Conservation (phyloP, 768 basidiomycete species). For the Mycena rosella region DNA sequence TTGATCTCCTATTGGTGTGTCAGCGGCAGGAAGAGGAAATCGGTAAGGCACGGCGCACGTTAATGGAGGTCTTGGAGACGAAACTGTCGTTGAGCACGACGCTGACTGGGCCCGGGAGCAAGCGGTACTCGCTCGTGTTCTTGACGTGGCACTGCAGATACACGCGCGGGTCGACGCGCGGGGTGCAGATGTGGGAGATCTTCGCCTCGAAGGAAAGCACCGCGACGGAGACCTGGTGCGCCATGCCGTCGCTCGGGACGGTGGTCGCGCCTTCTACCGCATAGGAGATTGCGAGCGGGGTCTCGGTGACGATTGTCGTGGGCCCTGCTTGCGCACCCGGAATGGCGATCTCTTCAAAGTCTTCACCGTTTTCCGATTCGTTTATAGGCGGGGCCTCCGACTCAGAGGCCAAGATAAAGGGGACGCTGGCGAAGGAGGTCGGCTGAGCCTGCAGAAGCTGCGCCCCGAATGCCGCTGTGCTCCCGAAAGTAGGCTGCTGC, state of each 20-base stretch:
- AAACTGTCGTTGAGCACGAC: constrained; percentile 70
- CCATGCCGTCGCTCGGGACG: constrained; percentile 66
- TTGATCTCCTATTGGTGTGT: constrained; percentile 55
- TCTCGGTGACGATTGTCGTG: constrained; percentile 62
- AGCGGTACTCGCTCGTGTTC: constrained; percentile 69
- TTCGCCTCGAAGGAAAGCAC: constrained; percentile 60
- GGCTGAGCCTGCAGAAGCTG: not conserved
- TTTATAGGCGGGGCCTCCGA: no score
- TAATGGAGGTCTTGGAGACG: constrained; percentile 66
- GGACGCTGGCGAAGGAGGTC: not conserved
- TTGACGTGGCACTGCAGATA: constrained; percentile 68
- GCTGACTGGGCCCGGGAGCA: constrained; percentile 66
- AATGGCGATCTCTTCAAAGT: constrained; percentile 48
- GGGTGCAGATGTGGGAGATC: constrained; percentile 63
- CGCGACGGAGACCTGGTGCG: constrained; percentile 68
- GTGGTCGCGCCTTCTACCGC: constrained; percentile 62
- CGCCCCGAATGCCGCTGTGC: not conserved
- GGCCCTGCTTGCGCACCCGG: constrained; percentile 47
- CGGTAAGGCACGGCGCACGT: constrained; percentile 45
- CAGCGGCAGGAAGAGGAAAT: constrained; percentile 2
- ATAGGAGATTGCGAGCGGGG: constrained; percentile 65
- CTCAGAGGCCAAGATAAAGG: no score
- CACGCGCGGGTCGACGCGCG: constrained; percentile 61
- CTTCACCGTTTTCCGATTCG: constrained; percentile 38
- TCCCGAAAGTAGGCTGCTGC: constrained; percentile 3